Conservation (phyloP, 306 rosid species). For the Vachellia collinsii region DNA sequence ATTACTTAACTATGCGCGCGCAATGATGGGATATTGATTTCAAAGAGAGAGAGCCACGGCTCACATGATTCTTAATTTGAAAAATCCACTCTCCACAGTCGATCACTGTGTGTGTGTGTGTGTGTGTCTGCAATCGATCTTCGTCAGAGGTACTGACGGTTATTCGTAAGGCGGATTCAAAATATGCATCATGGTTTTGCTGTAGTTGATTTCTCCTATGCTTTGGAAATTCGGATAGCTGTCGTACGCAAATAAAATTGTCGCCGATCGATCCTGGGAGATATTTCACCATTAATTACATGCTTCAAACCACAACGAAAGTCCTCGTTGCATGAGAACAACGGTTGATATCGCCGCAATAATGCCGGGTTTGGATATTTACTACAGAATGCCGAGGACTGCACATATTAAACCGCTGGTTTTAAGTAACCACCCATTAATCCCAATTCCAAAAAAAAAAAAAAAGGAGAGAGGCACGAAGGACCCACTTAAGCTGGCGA, state of each 20-base stretch:
- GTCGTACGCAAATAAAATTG: background rate
- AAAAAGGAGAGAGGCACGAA: no score
- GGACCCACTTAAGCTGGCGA: slow-evolving; percentile 3
- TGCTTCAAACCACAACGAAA: background rate
- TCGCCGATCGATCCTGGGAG: background rate
- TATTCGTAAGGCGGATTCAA: background rate
- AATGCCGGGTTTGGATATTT: background rate
- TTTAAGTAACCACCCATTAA: no score
- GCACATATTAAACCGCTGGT: no score
- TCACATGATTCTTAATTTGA: background rate
- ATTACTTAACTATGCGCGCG: background rate
- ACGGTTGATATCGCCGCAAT: no score
- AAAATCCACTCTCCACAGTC: background rate
- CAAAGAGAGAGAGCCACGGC: background rate
- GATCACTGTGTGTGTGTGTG: background rate
- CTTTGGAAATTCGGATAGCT: background rate
- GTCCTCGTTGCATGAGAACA: background rate
- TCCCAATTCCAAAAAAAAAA: no score
- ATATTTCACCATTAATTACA: background rate
- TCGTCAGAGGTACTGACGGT: background rate
- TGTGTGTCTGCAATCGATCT: background rate
- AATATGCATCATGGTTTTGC: background rate
- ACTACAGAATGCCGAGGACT: background rate
- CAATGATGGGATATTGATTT: background rate
- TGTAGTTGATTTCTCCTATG: no score